Evolutionary conservation across 257 asterid genomes (phyloP), one percentile per base, ranked within the genome.

Genomic region (Primulina tabacum): DNA sequence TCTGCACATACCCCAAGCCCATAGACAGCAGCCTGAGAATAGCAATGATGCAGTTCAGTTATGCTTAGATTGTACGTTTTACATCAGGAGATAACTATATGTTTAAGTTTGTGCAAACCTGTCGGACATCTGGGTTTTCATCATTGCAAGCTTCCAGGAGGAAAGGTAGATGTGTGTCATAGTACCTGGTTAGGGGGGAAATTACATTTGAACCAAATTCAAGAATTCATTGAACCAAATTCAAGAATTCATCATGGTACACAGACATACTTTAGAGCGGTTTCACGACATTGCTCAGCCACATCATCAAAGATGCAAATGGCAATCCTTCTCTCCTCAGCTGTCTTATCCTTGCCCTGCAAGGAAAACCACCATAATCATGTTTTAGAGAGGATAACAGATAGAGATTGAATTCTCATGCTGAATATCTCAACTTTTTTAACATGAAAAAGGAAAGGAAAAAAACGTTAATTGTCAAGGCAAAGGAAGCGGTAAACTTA

Each of bases 1-100:
- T 92, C 98, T 6, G 98, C 98, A 83, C 98, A 92, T 30, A 92
- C 96, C 1, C 97, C 98, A 80, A 92, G 92, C 68, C 98, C 98
- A 85, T 92, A 92, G 7, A 92, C 93, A 72, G 98, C 95, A 75
- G 98, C 98, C 98, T 92, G 92, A 56, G 65, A 74, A 81, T 59
- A 70, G 58, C 32, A 76, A 70, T 1, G 12, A 65, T 11, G 60
- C 35, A 56, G 57, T 70, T 82, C 26, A 72, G 73, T 75, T 35
- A 71, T 30, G 68, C 61, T 70, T 60, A 65, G 30, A 66, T 29
- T 55, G 29, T 65, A 72, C 57, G 26, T 57, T 37, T 12, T 40
- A 61, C 61, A 78, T 35, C 5, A 17, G 20, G 33, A 26, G 26
- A 40, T 11, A 43, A 43, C 65, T 59, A 10, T 12, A 43, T 12